phyloP scores from a whole-genome alignment of 2,329 filamentous ascomycete species.

The Rhynchosporium graminicola region DNA sequence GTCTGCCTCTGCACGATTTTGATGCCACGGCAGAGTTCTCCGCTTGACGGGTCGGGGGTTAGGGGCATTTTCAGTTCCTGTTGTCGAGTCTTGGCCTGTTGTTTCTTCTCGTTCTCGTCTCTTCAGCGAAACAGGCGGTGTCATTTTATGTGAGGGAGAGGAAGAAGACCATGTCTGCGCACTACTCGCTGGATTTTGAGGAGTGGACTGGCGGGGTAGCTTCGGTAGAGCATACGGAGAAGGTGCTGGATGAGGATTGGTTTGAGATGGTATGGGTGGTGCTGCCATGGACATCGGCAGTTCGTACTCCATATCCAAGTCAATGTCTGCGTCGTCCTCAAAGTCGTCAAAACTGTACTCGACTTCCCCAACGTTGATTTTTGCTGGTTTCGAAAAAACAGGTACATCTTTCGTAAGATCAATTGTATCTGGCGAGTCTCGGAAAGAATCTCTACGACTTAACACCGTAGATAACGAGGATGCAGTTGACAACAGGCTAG shows the following conservation, averaged over 20 bases:
- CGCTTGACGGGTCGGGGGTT: conserved; percentile 43
- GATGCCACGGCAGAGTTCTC: conserved; percentile 39
- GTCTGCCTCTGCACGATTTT: conserved; percentile 40
- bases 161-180: conserved; percentile 47
- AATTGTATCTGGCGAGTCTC: conserved; percentile 44
- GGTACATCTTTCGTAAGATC: conserved; percentile 41
- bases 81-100: background rate
- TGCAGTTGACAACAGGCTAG: conserved; percentile 41
- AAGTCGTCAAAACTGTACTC: conserved; percentile 60
- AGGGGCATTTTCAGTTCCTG: conserved; percentile 14
- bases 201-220: conserved; percentile 14
- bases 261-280: conserved; percentile 49
- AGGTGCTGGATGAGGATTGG: conserved; percentile 16
- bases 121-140: conserved; percentile 32
- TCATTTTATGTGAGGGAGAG: conserved; percentile 47
- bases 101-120: conserved; percentile 24
- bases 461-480: conserved; percentile 38
- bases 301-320: conserved; percentile 60
- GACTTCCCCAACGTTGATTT: conserved; percentile 5
- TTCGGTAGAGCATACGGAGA: conserved; percentile 27
- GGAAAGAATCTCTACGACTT: conserved; percentile 51
- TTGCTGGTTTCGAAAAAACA: conserved; percentile 29
- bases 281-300: conserved; percentile 33
- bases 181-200: conserved; percentile 35
- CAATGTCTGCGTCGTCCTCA: conserved; percentile 86